phyloP scores from a whole-genome alignment of 2,329 filamentous ascomycete genomes.

The Fusarium nygamai region DNA sequence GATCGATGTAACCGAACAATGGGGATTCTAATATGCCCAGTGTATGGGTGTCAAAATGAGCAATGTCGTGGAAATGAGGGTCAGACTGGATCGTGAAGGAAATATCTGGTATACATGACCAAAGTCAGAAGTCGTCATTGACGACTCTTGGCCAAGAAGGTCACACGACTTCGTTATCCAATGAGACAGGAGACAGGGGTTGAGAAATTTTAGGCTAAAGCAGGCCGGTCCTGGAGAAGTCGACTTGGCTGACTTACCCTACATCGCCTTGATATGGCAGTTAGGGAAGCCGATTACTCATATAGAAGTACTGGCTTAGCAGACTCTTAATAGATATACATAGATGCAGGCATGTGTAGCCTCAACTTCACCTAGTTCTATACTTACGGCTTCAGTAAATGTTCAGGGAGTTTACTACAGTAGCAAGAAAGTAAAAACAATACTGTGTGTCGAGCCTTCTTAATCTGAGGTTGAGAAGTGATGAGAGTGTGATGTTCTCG shows the following conservation, averaged over 20 bases:
- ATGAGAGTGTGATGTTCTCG: too few species aligned
- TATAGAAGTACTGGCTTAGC: background rate
- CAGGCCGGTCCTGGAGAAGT: accelerated
- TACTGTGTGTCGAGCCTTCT: too few species aligned
- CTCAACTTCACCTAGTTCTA: accelerated
- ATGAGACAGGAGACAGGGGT: background rate
- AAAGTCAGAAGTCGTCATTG: background rate
- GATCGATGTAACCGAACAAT: background rate
- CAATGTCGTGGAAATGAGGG: background rate
- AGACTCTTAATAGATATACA: too few species aligned
- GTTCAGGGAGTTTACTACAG: too few species aligned
- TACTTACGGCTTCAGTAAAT: too few species aligned
- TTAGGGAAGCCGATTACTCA: accelerated
- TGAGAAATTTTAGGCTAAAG: background rate
- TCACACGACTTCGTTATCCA: background rate
- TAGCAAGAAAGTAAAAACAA: too few species aligned
- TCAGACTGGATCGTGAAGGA: background rate
- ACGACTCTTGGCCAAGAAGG: background rate
- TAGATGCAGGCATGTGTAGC: accelerated
- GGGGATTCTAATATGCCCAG: background rate
- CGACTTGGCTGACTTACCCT: background rate
- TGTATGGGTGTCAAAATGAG: too few species aligned
- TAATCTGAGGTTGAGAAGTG: too few species aligned
- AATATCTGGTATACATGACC: background rate
- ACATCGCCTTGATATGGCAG: accelerated